Conservation (phyloP, 106 monocot species). For the Dioscorea alata region DNA sequence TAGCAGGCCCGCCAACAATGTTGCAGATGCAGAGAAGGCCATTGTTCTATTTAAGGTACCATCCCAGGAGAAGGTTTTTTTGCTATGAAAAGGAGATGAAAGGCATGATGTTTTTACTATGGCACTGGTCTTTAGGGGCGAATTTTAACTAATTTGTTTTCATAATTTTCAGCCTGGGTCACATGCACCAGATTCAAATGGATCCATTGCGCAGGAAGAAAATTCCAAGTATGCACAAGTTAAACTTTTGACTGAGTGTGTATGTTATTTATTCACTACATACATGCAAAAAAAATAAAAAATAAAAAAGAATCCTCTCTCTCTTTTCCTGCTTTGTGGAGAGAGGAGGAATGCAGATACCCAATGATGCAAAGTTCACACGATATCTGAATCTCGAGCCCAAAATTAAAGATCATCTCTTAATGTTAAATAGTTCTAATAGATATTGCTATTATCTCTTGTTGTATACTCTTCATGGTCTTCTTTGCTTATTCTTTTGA, state of each 20-base stretch:
- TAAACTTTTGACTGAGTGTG: too few relatives aligned
- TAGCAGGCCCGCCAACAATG: too few relatives aligned
- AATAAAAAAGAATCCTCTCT: not conserved
- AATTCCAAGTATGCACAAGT: conserved; percentile 66
- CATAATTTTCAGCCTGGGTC: conserved; percentile 60
- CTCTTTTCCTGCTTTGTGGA: not conserved
- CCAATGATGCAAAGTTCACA: not conserved
- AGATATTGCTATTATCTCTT: not conserved
- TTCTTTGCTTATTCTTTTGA: not conserved
- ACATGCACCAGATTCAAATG: conserved; percentile 45
- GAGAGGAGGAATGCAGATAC: not conserved
- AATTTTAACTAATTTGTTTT: conserved; percentile 3
- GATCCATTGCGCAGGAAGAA: conserved; percentile 45
- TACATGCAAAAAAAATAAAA: not conserved
- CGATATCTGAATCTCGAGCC: not conserved
- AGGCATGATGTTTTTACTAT: too few relatives aligned
- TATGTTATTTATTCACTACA: too few relatives aligned
- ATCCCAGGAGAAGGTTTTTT: not conserved
- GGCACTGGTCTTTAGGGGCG: not conserved
- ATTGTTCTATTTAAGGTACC: not conserved
- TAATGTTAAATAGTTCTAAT: not conserved
- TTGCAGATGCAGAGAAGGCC: too few relatives aligned
- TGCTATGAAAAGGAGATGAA: not conserved
- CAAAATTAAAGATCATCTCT: not conserved
- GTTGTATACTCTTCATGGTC: not conserved